These are phyloP conservation scores for Cryphonectria radicalis DNA, from an alignment of 2,329 filamentous ascomycete species.

Conservation along the genomic window DNA sequence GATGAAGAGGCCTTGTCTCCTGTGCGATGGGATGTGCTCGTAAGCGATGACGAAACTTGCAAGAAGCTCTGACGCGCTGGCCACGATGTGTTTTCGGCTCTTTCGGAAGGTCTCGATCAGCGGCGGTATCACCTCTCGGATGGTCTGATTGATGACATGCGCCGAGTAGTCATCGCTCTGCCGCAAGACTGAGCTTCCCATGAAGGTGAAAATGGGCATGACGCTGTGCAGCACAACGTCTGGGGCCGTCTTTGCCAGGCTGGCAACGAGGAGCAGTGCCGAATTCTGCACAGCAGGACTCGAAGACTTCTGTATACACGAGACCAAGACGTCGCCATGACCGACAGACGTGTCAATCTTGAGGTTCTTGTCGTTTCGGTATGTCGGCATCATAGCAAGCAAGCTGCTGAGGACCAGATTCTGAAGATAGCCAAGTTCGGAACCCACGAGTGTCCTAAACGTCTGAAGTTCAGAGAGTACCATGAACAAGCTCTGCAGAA, in stretches of 20 bases:
- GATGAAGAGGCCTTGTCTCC: slow-evolving; percentile 80
- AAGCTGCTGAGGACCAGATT: slow-evolving; percentile 82
- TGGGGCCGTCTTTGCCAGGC: slow-evolving; percentile 83
- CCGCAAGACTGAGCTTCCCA: slow-evolving; percentile 87
- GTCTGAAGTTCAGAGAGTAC: slow-evolving; percentile 86
- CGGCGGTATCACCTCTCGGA: slow-evolving; percentile 91
- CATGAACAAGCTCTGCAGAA: slow-evolving; percentile 81
- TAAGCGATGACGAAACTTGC: slow-evolving; percentile 95
- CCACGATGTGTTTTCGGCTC: slow-evolving; percentile 76
- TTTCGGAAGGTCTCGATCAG: slow-evolving; percentile 83
- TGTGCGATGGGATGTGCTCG: slow-evolving; percentile 90
- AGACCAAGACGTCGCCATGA: slow-evolving; percentile 87
- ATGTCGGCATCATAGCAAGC: slow-evolving; percentile 79
- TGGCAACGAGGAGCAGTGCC: slow-evolving; percentile 84
- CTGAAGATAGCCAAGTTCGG: slow-evolving; percentile 89
- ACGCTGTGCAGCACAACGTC: slow-evolving; percentile 94
- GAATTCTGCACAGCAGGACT: slow-evolving; percentile 94
- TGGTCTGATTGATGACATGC: slow-evolving; percentile 92
- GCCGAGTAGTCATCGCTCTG: slow-evolving; percentile 97
- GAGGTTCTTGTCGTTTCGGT: slow-evolving; percentile 64
- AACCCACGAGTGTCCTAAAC: slow-evolving; percentile 78
- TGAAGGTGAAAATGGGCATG: slow-evolving; percentile 99
- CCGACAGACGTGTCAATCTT: slow-evolving; percentile 79
- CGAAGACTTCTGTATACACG: slow-evolving; percentile 88
- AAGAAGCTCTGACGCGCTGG: slow-evolving; percentile 86